These are phyloP conservation scores for Polysphondylium violaceum DNA, from an alignment of 78 protist genomes.

Conservation along the genomic window DNA sequence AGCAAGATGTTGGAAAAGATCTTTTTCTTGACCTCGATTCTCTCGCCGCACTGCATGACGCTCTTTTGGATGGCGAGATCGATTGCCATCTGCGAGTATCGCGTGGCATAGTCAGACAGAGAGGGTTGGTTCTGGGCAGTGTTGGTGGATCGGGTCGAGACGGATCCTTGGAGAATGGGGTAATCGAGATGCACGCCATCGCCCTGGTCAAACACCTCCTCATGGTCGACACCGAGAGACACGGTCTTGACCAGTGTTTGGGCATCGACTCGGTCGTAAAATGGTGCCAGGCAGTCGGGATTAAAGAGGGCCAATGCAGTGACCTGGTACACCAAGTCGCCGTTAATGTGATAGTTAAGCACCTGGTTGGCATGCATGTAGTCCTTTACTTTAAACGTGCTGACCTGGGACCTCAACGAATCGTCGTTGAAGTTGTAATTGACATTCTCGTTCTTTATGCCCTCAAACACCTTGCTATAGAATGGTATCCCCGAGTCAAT, in stretches of 20 bases:
- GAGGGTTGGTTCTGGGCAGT: too few species aligned
- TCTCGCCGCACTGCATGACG: constrained; percentile 8
- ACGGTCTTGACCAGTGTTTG: neutral
- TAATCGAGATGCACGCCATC: too few species aligned
- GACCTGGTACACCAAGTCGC: constrained; percentile 32
- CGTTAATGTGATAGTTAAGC: constrained; percentile 47
- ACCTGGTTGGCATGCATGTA: neutral
- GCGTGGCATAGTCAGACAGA: too few species aligned
- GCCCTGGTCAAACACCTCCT: constrained; percentile 23
- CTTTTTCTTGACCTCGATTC: constrained; percentile 13
- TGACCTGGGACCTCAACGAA: too few species aligned
- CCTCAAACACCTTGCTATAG: constrained; percentile 35
- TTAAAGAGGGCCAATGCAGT: constrained; percentile 47
- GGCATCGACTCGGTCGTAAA: neutral
- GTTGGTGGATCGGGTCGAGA: too few species aligned
- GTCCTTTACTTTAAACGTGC: constrained; percentile 10
- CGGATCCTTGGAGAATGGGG: too few species aligned
- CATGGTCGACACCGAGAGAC: neutral
- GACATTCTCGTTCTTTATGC: constrained; percentile 33
- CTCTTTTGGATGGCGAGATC: constrained; percentile 35
- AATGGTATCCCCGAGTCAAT: neutral
- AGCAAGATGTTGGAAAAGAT: constrained; percentile 12
- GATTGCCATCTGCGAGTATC: constrained; percentile 18
- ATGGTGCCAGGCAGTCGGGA: neutral
- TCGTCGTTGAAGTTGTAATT: neutral